These are phyloP conservation scores for Dicorynia guianensis DNA, from an alignment of 306 rosid genomes.

Conservation along the genomic window DNA sequence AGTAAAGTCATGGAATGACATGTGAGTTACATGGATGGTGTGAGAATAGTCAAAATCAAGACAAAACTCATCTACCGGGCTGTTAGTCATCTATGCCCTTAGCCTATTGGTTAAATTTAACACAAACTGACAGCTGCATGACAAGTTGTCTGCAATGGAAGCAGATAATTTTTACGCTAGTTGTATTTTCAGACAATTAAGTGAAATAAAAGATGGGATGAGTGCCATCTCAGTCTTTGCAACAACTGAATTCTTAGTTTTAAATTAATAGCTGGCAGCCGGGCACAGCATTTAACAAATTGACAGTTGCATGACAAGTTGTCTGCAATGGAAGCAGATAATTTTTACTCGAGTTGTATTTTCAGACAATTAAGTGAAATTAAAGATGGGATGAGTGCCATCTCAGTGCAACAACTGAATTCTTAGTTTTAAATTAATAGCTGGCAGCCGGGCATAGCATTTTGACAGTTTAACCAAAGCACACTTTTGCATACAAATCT, in stretches of 20 bases:
- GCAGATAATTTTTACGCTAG: slow-evolving; percentile 2
- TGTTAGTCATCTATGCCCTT: background rate
- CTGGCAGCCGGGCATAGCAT: background rate
- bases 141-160: slow-evolving; percentile 3
- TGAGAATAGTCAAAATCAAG: background rate
- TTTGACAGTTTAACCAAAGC: slow-evolving; percentile 1
- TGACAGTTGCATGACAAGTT: slow-evolving; percentile 14
- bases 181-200: background rate
- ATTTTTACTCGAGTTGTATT: background rate
- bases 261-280: no score
- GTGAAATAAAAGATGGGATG: slow-evolving; percentile 20
- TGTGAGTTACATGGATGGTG: background rate
- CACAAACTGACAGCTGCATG: slow-evolving; percentile 13
- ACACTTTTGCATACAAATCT: background rate
- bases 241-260: slow-evolving; percentile 2
- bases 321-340: background rate
- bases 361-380: slow-evolving; percentile 13
- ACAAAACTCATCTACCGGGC: background rate
- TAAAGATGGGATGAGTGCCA: slow-evolving; percentile 12
- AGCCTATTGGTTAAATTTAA: slow-evolving; percentile 26
- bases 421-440: background rate
- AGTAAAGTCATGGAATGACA: background rate
- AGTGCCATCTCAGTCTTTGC: slow-evolving; percentile 20
- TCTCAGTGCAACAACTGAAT: slow-evolving; percentile 16
- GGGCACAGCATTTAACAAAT: no score